Evolutionary conservation across 1,284 basidiomycete genomes (phyloP).

Genomic region (Fomitiporia mediterranea): DNA sequence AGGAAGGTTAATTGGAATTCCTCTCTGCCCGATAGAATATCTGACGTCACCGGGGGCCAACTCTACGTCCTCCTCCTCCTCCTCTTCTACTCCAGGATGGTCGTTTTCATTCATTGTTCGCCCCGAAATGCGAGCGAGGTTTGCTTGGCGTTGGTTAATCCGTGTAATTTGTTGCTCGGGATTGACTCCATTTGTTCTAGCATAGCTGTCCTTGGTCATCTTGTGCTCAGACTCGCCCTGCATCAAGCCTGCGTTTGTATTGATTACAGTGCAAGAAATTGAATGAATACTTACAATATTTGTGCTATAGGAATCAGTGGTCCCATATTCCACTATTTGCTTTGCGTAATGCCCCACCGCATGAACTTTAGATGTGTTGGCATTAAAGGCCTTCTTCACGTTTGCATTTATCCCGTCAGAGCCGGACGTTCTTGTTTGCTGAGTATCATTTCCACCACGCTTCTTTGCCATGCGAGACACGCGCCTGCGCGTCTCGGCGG

Average conservation of each 20-base stretch:
- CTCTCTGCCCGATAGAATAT: neutral
- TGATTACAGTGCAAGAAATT: neutral
- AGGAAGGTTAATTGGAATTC: constrained; percentile 13
- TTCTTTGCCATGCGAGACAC: neutral
- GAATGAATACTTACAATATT: constrained; percentile 25
- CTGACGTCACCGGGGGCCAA: neutral
- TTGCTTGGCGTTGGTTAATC: constrained; percentile 14
- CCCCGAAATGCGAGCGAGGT: neutral
- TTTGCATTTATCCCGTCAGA: neutral
- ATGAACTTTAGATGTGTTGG: constrained; percentile 27
- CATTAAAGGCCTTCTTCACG: constrained; percentile 20
- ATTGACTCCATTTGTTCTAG: constrained; percentile 21
- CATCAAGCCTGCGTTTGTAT: neutral
- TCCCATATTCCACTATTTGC: constrained; percentile 22
- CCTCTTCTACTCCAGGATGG: neutral
- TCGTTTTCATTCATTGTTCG: neutral
- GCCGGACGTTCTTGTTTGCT: neutral
- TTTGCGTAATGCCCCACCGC: constrained; percentile 22
- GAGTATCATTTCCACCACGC: neutral
- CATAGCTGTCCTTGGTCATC: constrained; percentile 21
- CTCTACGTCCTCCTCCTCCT: neutral
- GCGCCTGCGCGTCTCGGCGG: constrained; percentile 20
- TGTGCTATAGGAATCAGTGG: constrained; percentile 28
- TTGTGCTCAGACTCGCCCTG: constrained; percentile 23
- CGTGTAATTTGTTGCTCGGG: constrained; percentile 21